Evolutionary conservation across 208 protist species (phyloP), one percentile per base, ranked within the genome.

Genomic region (Porcisia deanei): DNA sequence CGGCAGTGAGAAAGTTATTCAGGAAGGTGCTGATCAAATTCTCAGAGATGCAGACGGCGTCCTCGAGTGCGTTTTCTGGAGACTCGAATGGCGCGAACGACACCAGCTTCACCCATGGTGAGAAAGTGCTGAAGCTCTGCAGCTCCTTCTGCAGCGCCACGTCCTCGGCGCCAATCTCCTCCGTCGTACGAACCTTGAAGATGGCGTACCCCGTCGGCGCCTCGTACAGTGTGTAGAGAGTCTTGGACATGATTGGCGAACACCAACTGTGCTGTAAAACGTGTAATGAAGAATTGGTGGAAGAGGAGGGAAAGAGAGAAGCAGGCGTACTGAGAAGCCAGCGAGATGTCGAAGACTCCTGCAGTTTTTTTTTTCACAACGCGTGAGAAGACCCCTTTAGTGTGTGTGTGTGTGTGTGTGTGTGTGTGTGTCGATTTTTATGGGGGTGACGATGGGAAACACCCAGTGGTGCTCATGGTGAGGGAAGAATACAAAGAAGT

Each of bases 31-130:
- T 91, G 66, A 99, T 73, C 72, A 97, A 45, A 82, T 97, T 98
- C 91, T 99, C 98, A 14, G 97, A 98, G 66, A 99, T 82, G 75
- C 88, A 95, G 43, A 99, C 99, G 72, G 99, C 98, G 75, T 99
- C 99, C 83, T 99, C 98, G 2, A 99, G 89, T n/a, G 99, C 99
- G 67, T 99, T 94, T 83, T 99, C 97, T 10, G 98, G 95, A 1
- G 94, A 98, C 76, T 94, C 86, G 79, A 99, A 99, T 20, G 99
- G 99, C 8, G 93, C 71, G 78, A 99, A 99, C 10, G 97, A 97
- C 49, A 98, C 84, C 57, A 99, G 88, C 81, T 98, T 99, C 61
- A 99, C 88, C 72, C 99, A 91, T 43, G 98, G 94, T 9, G 90
- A 89, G 85, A 99, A 99, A 45, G 89, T 94, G 47, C 71, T 80